Percentiles rank a stretch among this genome's conserved stretches.
phyloP scores from a whole-genome alignment of 2,329 filamentous ascomycete genomes.

The Pseudogymnoascus sp. region DNA sequence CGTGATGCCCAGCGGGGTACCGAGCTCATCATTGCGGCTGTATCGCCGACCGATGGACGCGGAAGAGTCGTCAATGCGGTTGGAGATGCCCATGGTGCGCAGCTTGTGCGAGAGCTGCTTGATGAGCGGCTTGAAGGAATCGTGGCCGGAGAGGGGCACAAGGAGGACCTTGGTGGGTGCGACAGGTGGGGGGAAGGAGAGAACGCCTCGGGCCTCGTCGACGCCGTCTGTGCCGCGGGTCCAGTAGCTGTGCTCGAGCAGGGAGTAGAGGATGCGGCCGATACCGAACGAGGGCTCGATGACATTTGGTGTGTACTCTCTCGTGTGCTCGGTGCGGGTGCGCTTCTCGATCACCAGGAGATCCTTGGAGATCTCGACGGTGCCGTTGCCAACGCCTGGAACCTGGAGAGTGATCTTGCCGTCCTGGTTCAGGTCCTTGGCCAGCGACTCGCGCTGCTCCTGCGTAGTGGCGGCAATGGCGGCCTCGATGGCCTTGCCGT shows the following conservation, averaged over 20 bases:
- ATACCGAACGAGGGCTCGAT: slow-evolving; percentile 98
- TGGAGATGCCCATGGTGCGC: slow-evolving; percentile 68
- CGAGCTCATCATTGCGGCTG: slow-evolving; percentile 88
- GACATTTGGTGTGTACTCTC: slow-evolving; percentile 91
- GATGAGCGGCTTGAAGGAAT: slow-evolving; percentile 71
- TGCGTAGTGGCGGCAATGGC: slow-evolving; percentile 70
- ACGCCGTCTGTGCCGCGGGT: slow-evolving; percentile 60
- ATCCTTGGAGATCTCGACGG: slow-evolving; percentile 71
- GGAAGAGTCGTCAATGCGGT: slow-evolving; percentile 80
- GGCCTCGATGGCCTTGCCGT: slow-evolving; percentile 75
- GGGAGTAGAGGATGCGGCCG: slow-evolving; percentile 82
- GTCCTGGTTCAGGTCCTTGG: slow-evolving; percentile 61
- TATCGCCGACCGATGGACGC: slow-evolving; percentile 94
- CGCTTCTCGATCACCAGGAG: slow-evolving; percentile 77
- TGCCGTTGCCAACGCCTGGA: slow-evolving; percentile 55
- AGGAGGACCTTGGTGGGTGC: slow-evolving; percentile 95
- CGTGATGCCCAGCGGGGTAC: slow-evolving; percentile 87
- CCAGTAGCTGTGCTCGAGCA: slow-evolving; percentile 97
- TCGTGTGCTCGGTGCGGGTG: slow-evolving; percentile 71
- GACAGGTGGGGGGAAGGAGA: slow-evolving; percentile 67
- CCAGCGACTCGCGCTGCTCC: slow-evolving; percentile 70
- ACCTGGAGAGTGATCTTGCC: slow-evolving; percentile 75
- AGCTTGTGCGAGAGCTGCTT: slow-evolving; percentile 67
- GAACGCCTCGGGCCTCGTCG: slow-evolving; percentile 75
- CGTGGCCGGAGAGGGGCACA: slow-evolving; percentile 75